Base-by-base conservation (phyloP, 352 stramenopile genomes). In the Globisporangium barbulae region DNA sequence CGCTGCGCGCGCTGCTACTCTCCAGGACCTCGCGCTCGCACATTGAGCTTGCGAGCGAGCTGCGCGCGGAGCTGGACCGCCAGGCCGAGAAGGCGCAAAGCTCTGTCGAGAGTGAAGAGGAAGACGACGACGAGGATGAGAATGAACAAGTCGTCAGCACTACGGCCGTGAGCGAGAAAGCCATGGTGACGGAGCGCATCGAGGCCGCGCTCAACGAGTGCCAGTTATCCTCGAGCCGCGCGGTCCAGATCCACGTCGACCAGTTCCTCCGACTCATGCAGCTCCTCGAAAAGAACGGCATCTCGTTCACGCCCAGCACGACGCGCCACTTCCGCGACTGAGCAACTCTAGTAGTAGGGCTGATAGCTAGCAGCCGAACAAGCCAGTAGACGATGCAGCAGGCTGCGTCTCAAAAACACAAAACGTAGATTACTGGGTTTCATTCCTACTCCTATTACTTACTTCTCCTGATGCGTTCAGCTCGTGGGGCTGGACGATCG, bases 311-410 rank as follows among this genome's bases (percentile, higher is more conserved):
- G 7, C 78, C 79, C 8, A 93, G 79, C 41, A 70, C 66, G 17
- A 91, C 83, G n/a, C 80, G 83, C 21, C 83, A 91, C 61, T 91
- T 91, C 57, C 68, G 64, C 2, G 76, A 84, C 35, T 91, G 70
- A 76, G 28, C 12, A 17, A 8, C 5, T 7, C 6, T 15, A 5
- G 5, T 15, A 5, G 5, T 21, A 13, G 39, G 19, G 25, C 33
- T 33, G 35, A 53, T 13, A 45, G 17, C 19, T 30, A 50, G 19
- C 37, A 50, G 19, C 37, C 9, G 30, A 55, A 22, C 30, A 49
- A 45, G 4, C 12, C 21, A 58, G 7, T 59, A 28, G 53, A 48
- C n/a, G 6, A 59, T n/a, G 17, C 21, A 31, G 35, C 42, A 48
- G 22, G 17, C 42, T 22, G 17, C 19, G 42, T 48, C 42, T 41